Percentiles rank a stretch among this genome's conserved stretches.
Evolutionary conservation across 257 asterid genomes (phyloP).

Genomic region (Rehmannia glutinosa): DNA sequence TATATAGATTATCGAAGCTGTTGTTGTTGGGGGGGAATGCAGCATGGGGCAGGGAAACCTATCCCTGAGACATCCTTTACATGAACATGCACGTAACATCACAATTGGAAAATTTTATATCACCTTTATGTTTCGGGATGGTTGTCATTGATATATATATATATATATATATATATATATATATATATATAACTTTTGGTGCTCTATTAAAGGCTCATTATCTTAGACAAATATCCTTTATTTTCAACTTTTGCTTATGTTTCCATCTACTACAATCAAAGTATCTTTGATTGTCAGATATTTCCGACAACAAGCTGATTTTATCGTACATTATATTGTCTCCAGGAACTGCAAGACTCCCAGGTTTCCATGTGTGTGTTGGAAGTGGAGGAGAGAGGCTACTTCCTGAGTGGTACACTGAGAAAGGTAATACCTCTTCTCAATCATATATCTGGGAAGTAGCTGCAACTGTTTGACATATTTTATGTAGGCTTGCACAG

Average conservation of each 20-base stretch:
- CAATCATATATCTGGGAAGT: neutral
- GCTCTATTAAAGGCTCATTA: neutral
- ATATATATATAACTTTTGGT: neutral
- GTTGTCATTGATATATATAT: slow-evolving; percentile 9
- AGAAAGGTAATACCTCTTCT: slow-evolving; percentile 52
- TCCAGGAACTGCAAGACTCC: slow-evolving; percentile 92
- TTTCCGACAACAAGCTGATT: slow-evolving; percentile 7
- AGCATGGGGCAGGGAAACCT: too few relatives aligned
- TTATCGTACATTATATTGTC: slow-evolving; percentile 13
- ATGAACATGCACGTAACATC: neutral
- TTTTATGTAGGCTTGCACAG: neutral
- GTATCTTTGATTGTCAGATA: slow-evolving; percentile 1
- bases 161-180: too few relatives aligned
- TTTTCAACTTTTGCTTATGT: neutral
- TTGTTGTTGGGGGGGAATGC: neutral
- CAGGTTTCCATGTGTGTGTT: slow-evolving; percentile 91
- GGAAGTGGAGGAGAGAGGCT: slow-evolving; percentile 99
- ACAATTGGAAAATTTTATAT: too few relatives aligned
- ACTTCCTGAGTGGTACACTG: slow-evolving; percentile 94
- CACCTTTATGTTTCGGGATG: neutral
- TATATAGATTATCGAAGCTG: neutral
- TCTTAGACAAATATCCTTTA: neutral
- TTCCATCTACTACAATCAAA: neutral
- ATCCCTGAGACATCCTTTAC: neutral
- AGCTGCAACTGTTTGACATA: slow-evolving; percentile 8